Base-by-base conservation (phyloP, 2,329 filamentous ascomycete species). In the Didymella sp. region DNA sequence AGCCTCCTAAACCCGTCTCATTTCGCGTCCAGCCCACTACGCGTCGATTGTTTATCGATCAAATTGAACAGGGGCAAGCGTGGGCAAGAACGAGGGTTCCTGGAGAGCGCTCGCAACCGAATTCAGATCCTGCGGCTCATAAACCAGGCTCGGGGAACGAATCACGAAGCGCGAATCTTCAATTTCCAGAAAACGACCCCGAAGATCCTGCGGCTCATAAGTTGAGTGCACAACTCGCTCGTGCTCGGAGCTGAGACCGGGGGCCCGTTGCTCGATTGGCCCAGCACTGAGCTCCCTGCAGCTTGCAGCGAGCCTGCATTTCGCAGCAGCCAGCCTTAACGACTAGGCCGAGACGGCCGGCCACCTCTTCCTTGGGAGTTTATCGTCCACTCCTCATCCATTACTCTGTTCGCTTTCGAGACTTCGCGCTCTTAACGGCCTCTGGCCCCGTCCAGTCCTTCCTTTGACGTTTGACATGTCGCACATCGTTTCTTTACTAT, bases 391-490 rank as follows among this genome's bases (percentile, higher is more conserved):
- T 73, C 67, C 64, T 64, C 66, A 53, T 66, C 63, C 62, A 54
- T 58, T n/a, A n/a, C n/a, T 64, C 62, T 58, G 61, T 63, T 63
- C 58, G 61, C 63, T 64, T 64, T 60, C 66, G 57, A 70, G 67
- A 61, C 63, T 59, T 64, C 13, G 33, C 33, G 33, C 33, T 37
- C 33, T 37, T 73, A 70, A 73, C 74, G 73, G 72, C 71, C 69
- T 62, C 21, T 68, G 68, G 62, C 69, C 70, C 63, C 64, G 66
- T 59, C 63, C 45, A 60, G 70, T 72, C 70, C 61, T 68, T 75
- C 73, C 64, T 73, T 74, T 66, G 69, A 62, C 68, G 66, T 75
- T n/a, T n/a, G n/a, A n/a, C n/a, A n/a, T n/a, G n/a, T n/a, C n/a
- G n/a, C n/a, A n/a, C n/a, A n/a, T n/a, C n/a, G 66, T 73, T 62